Base-by-base conservation (phyloP, 2,329 filamentous ascomycete genomes). In the Elsinoe batatas region DNA sequence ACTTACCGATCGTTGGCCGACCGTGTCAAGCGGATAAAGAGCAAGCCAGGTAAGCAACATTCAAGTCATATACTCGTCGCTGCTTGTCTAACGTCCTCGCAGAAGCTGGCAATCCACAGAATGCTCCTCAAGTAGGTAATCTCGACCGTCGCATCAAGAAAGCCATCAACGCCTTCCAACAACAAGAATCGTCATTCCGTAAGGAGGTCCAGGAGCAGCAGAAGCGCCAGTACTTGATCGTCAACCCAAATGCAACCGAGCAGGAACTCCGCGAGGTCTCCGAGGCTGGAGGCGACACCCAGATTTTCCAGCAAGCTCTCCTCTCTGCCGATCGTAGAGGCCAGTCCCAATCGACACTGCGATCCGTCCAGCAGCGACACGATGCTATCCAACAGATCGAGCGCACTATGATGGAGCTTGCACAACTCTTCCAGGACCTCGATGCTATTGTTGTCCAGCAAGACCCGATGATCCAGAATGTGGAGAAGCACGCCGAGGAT, bases 361-460 rank as follows among this genome's bases (percentile, higher is more conserved):
- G 80, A 62, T 88, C 88, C 61, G 89, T 95, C 35, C 81, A 86
- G 69, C 82, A 87, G 65, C 86, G 93, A 62, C 90, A 95, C 69
- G 82, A 82, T 53, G 90, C 88, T 40, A 87, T 98, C 62, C 82
- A 90, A 72, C 91, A 94, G 78, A 95, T 97, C 66, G 90, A 95
- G 75, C 78, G 81, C 67, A 87, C 94, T 68, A 87, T 97, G 80
- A 82, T 88, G 10, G 87, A 95, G 71, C 77, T 98, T 56, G 82
- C 87, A 5, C 82, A 93, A 71, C 76, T 97, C 55, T 95, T 96
- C 81, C 82, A 90, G 68, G 86, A 96, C 63, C 85, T 97, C 74
- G 88, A 95, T 63, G 83, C 84, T 32, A 76, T 95, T 50, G 84
- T 97, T 58, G 79, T 90, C 35, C 84, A 95, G 74, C 91, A 97